Conservation (phyloP, 345 rosid genomes). For the Corymbia maculata region DNA sequence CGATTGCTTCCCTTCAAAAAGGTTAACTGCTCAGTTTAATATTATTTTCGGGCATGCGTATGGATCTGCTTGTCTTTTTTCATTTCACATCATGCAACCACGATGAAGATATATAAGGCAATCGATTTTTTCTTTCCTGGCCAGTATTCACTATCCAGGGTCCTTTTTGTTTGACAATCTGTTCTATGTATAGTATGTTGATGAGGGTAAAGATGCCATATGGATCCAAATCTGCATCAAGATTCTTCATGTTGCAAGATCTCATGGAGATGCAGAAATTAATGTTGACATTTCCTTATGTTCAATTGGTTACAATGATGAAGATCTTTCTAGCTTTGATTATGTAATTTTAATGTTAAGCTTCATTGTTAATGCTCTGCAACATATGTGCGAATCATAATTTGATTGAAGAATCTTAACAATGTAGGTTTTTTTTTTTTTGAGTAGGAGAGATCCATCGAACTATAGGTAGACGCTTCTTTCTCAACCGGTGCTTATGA, state of each 20-base stretch:
- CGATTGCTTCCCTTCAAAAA: neutral
- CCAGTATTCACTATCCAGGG: neutral
- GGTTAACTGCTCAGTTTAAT: neutral
- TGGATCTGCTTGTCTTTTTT: neutral
- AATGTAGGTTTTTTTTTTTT: neutral
- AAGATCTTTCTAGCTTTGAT: neutral
- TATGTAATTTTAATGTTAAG: neutral
- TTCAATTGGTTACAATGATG: neutral
- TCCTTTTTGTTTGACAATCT: neutral
- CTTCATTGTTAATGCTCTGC: neutral
- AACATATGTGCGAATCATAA: neutral
- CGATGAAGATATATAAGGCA: neutral
- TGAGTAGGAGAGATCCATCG: neutral
- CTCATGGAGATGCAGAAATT: neutral
- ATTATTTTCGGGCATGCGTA: neutral
- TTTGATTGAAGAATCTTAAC: neutral
- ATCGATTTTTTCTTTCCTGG: neutral
- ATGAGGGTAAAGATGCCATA: neutral
- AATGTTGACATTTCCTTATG: neutral
- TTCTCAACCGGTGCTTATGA: neutral
- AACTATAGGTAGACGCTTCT: neutral
- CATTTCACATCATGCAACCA: neutral
- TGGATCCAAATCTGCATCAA: neutral
- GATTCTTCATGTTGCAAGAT: neutral
- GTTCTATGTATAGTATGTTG: neutral